phyloP scores from a whole-genome alignment of 176 grass and related monocot genomes.

The Rhynchospora breviuscula region DNA sequence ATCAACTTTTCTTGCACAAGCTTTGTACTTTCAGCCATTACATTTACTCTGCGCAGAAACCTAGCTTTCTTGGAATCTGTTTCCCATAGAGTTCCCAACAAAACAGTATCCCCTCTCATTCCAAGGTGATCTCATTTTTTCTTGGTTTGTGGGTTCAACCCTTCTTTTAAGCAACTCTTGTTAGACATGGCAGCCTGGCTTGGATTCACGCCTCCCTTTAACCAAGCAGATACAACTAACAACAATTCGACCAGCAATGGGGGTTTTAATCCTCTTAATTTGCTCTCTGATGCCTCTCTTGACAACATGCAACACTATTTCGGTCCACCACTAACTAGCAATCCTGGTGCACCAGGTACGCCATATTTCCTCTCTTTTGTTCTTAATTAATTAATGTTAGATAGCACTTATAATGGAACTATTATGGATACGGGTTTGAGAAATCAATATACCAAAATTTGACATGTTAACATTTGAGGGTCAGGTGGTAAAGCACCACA shows the following conservation, averaged over 20 bases:
- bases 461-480: not conserved
- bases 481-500: too few relatives aligned
- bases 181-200: conserved; percentile 74
- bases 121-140: conserved; percentile 3
- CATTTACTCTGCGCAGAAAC: not conserved
- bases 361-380: not conserved
- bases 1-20: too few relatives aligned
- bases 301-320: conserved; percentile 22
- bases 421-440: too few relatives aligned
- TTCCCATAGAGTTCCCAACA: not conserved
- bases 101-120: not conserved
- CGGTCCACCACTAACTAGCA: not conserved
- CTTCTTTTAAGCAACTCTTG: not conserved
- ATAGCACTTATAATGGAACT: too few relatives aligned
- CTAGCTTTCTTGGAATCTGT: not conserved
- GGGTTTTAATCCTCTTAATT: conserved; percentile 33
- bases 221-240: not conserved
- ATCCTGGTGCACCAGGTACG: conserved; percentile 22
- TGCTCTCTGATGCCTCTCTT: conserved; percentile 30
- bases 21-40: not conserved
- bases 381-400: not conserved
- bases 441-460: too few relatives aligned
- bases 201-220: conserved; percentile 56
- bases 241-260: conserved; percentile 16
- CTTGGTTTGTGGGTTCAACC: conserved; percentile 16